A percentile compares a stretch with the other conserved stretches of the same genome.
Evolutionary conservation across 2,329 filamentous ascomycete genomes (phyloP).

Genomic region (Cladosporium colombiae): DNA sequence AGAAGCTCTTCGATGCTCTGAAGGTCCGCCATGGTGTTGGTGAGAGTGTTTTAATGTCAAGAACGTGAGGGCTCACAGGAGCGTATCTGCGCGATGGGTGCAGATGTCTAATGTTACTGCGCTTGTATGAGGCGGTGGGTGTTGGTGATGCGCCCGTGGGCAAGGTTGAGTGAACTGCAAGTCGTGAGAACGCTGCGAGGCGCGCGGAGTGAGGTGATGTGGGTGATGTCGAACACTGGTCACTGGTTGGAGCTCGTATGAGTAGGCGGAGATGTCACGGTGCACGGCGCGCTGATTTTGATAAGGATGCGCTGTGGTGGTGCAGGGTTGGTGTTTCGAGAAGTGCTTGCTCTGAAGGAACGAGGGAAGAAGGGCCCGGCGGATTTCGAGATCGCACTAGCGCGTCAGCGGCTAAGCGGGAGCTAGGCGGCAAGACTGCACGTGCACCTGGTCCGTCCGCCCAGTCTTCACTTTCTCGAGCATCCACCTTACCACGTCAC

Average conservation of each 20-base stretch:
- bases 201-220: not conserved
- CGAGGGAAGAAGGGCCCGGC: not conserved
- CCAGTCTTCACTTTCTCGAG: not conserved
- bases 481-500: not conserved
- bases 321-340: not conserved
- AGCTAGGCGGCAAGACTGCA: not conserved
- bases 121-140: not conserved
- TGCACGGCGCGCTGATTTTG: not conserved
- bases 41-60: conserved; percentile 12
- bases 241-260: not conserved
- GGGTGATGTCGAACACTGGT: conserved; percentile 12
- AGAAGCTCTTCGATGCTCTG: conserved; percentile 77
- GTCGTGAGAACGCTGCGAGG: conserved; percentile 12
- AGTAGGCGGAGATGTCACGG: not conserved
- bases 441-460: not conserved
- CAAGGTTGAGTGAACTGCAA: conserved; percentile 10
- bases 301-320: conserved; percentile 1
- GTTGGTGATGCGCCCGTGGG: not conserved
- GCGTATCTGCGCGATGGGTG: conserved; percentile 10
- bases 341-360: not conserved
- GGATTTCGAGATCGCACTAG: conserved; percentile 6
- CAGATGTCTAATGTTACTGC: not conserved
- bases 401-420: not conserved
- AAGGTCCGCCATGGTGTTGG: conserved; percentile 24
- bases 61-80: conserved; percentile 18